Evolutionary conservation across 768 basidiomycete species (phyloP), one percentile per base, ranked within the genome.

Genomic region (Psilocybe sp.): DNA sequence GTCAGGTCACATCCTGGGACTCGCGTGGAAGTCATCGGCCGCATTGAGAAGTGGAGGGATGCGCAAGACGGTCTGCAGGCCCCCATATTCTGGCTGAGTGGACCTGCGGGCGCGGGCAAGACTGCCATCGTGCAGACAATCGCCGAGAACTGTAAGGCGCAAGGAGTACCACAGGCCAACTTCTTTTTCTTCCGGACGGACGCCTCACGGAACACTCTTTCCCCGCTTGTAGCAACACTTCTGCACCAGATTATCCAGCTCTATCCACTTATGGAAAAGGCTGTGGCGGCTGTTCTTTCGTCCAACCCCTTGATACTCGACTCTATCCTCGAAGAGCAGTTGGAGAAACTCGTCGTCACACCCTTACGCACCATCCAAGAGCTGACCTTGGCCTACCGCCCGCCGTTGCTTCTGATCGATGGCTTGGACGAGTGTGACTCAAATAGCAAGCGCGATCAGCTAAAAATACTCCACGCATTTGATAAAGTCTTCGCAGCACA

Each of bases 11-110:
- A 28, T 28, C 23, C 23, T 28, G 23, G 23, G 23, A 28, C 23
- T 28, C 23, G 23, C 23, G 4, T 3, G 23, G 23, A 3, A 28
- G 23, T 28, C 7, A 28, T 28, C 23, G 23, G 7, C 23, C 23
- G 23, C 7, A 28, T 28, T 7, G 23, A 28, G 23, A 28, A 7
- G 23, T 28, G 23, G 23, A 28, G 23, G n/a, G 23, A 7, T 7
- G 23, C 23, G 3, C 23, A 28, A 7, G 23, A 28, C 7, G 23
- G 23, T n/a, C n/a, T n/a, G n/a, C n/a, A n/a, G n/a, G n/a, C n/a
- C n/a, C n/a, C n/a, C n/a, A n/a, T n/a, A n/a, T 28, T 28, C 7
- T 58, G 57, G 57, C 37, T 58, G 10, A 35, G 28, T 15, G 58
- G 52, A 12, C 40, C 33, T 6, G 52, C 55, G 13, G 55, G 58